Evolutionary conservation across 345 rosid genomes (phyloP).

Genomic region (Populus alba): DNA sequence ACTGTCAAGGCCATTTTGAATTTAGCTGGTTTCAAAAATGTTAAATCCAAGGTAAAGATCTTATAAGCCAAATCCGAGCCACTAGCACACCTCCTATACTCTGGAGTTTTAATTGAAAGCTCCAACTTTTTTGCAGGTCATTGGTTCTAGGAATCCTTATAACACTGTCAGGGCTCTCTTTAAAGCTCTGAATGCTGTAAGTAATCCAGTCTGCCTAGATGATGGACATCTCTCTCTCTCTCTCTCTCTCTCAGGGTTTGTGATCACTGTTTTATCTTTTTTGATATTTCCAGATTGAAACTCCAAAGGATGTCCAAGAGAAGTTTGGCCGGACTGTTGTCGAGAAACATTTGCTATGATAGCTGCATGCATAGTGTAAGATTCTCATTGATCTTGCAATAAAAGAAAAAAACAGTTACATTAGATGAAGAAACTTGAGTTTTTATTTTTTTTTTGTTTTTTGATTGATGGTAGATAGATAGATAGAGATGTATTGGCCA

Average conservation of each 20-base stretch:
- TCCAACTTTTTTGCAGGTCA: slow-evolving; percentile 43
- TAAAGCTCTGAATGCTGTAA: slow-evolving; percentile 90
- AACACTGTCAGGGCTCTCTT: slow-evolving; percentile 90
- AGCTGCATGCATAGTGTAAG: background rate
- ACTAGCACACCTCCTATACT: background rate
- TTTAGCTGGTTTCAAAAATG: slow-evolving; percentile 88
- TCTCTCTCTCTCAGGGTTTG: background rate
- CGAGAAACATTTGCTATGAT: slow-evolving; percentile 69
- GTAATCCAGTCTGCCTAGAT: slow-evolving; percentile 20
- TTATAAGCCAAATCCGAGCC: background rate
- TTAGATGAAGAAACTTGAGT: background rate
- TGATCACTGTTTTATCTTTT: background rate
- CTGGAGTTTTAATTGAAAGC: slow-evolving; percentile 4
- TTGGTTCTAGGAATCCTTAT: slow-evolving; percentile 93
- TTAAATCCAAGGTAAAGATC: slow-evolving; percentile 81
- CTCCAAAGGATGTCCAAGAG: slow-evolving; percentile 88
- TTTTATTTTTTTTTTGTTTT: too few species aligned
- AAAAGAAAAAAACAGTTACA: too few species aligned
- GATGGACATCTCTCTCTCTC: background rate
- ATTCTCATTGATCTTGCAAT: background rate
- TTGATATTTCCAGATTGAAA: slow-evolving; percentile 60
- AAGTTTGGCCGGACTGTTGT: slow-evolving; percentile 93
- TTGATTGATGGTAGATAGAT: too few species aligned
- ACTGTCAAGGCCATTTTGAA: slow-evolving; percentile 68
- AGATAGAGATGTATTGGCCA: too few species aligned